Evolutionary conservation across 2,329 filamentous ascomycete genomes (phyloP).

Genomic region (Aspergillus chevalieri): DNA sequence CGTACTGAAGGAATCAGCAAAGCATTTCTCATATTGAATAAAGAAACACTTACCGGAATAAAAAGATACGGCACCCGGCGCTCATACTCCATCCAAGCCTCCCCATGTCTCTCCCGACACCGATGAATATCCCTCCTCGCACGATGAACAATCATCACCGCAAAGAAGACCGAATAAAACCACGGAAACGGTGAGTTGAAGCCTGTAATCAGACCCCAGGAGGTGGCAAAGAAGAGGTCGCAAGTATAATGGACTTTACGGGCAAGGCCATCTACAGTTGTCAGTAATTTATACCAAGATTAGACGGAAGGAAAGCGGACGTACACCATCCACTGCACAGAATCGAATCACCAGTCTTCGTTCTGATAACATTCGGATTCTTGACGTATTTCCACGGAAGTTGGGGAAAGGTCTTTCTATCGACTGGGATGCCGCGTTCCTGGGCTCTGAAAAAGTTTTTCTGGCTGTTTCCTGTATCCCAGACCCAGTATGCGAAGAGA

Average conservation of each 20-base stretch:
- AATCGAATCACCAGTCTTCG: conserved; percentile 65
- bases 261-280: conserved; percentile 53
- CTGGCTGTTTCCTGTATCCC: conserved; percentile 86
- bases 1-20: background rate
- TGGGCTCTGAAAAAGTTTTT: conserved; percentile 83
- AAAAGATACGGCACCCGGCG: conserved; percentile 73
- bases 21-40: background rate
- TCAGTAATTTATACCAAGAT: background rate
- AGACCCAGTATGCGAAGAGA: conserved; percentile 78
- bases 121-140: conserved; percentile 66
- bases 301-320: conserved; percentile 17
- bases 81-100: conserved; percentile 76
- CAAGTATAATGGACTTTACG: conserved; percentile 76
- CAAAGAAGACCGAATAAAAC: conserved; percentile 82
- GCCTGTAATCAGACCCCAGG: conserved; percentile 72
- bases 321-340: conserved; percentile 77
- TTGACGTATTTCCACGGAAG: conserved; percentile 76
- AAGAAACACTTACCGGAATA: conserved; percentile 53
- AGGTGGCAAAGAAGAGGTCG: conserved; percentile 69
- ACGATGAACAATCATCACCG: conserved; percentile 70
- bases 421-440: conserved; percentile 62
- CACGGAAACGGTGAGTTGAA: conserved; percentile 77
- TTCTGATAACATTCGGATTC: conserved; percentile 71
- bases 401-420: conserved; percentile 77
- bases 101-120: conserved; percentile 70